Conservation (phyloP, 768 basidiomycete genomes). For the Boletus huronensis region DNA sequence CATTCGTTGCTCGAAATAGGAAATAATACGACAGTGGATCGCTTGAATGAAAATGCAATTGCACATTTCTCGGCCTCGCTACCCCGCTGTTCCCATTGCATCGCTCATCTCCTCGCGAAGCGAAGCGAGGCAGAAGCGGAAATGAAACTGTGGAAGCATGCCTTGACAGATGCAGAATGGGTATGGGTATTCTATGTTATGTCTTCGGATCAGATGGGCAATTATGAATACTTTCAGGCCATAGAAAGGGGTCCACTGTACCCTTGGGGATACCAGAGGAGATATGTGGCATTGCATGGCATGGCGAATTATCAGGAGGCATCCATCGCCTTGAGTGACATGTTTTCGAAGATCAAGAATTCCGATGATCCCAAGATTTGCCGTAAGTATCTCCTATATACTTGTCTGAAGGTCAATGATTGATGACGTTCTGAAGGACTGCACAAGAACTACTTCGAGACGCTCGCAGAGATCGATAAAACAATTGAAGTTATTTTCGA, state of each 20-base stretch:
- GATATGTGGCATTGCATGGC: not conserved
- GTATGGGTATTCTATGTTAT: not conserved
- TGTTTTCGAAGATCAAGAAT: not conserved
- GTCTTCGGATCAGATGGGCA: not conserved
- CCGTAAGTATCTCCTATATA: not conserved
- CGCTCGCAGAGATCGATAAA: not conserved
- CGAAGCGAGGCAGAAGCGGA: constrained; percentile 1
- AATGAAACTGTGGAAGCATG: not conserved
- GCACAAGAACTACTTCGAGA: not conserved
- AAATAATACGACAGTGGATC: too few species aligned
- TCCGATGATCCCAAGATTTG: not conserved
- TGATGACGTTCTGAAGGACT: not conserved
- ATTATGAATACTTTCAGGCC: not conserved
- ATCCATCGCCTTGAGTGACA: not conserved
- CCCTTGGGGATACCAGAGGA: constrained; percentile 1
- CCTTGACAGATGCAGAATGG: constrained; percentile 4
- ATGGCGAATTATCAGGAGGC: not conserved
- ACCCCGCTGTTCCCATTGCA: not conserved
- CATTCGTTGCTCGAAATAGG: too few species aligned
- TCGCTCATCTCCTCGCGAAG: constrained; percentile 7
- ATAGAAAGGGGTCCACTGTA: not conserved
- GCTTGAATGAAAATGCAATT: not conserved
- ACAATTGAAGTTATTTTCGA: not conserved
- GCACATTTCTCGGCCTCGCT: not conserved
- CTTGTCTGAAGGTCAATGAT: not conserved